Evolutionary conservation across 305 asterid species (phyloP).

Genomic region (Fraxinus sp.): DNA sequence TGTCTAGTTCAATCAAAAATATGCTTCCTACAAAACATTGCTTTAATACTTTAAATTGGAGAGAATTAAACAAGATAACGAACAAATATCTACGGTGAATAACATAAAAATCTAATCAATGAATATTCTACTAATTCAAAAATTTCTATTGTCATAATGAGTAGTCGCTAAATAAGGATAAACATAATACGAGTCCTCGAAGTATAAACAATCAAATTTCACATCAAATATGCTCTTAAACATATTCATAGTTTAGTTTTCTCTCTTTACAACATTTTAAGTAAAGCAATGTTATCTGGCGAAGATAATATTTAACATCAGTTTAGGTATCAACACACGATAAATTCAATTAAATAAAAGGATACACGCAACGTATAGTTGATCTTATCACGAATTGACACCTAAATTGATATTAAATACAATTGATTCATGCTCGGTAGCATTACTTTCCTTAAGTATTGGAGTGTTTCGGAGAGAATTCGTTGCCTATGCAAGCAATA

Average conservation of each 20-base stretch:
- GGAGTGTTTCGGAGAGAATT: neutral
- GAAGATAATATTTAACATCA: too few relatives aligned
- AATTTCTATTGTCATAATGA: neutral
- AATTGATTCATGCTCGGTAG: neutral
- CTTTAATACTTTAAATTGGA: neutral
- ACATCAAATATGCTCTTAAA: neutral
- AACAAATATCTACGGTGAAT: neutral
- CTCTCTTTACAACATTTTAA: neutral
- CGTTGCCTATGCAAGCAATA: neutral
- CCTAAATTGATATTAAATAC: neutral
- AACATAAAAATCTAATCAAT: neutral
- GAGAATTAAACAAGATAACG: neutral
- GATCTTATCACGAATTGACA: too few relatives aligned
- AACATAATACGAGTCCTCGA: neutral
- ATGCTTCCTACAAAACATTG: neutral
- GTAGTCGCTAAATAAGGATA: neutral
- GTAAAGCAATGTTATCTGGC: too few relatives aligned
- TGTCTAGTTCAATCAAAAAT: neutral
- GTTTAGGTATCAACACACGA: neutral
- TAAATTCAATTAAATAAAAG: too few relatives aligned
- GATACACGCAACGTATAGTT: neutral
- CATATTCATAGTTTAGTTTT: too few relatives aligned
- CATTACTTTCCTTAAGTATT: neutral
- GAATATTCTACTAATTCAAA: neutral
- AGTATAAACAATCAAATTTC: neutral